These are phyloP conservation scores for Omphalotus guepiniiformis DNA, from an alignment of 768 basidiomycete genomes.

Conservation along the genomic window DNA sequence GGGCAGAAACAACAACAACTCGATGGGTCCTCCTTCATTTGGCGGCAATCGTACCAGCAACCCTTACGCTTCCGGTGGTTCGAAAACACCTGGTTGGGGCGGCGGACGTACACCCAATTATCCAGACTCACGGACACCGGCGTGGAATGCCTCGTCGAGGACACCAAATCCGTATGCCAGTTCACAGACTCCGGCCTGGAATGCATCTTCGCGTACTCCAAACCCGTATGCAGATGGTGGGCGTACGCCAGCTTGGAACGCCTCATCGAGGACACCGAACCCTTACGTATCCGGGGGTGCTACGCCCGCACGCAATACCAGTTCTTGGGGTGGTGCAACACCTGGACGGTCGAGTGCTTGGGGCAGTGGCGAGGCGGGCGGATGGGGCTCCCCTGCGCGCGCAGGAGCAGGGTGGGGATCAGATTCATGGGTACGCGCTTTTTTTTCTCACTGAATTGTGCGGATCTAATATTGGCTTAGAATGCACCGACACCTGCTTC, in stretches of 20 bases:
- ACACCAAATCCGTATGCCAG: constrained; percentile 69
- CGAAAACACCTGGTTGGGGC: constrained; percentile 28
- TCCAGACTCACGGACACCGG: constrained; percentile 58
- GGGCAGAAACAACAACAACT: constrained; percentile 11
- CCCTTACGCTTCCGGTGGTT: constrained; percentile 27
- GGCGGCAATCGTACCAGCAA: constrained; percentile 36
- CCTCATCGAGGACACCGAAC: constrained; percentile 49
- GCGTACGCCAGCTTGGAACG: constrained; percentile 48
- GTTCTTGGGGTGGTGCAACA: constrained; percentile 44
- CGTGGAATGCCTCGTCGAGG: constrained; percentile 55
- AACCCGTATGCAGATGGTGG: constrained; percentile 45
- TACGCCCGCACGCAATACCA: constrained; percentile 13
- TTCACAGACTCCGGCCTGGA: constrained; percentile 66
- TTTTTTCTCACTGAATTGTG: constrained; percentile 10
- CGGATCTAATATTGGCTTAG: constrained; percentile 19
- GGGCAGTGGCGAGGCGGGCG: constrained; percentile 14
- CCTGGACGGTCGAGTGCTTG: constrained; percentile 29
- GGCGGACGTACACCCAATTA: constrained; percentile 68
- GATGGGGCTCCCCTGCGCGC: constrained; percentile 13
- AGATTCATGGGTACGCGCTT: constrained; percentile 12
- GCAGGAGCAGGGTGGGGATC: neutral
- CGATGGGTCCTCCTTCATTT: constrained; percentile 32
- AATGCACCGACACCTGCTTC: constrained; percentile 52
- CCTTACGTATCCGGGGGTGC: constrained; percentile 34
- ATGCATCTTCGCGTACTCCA: constrained; percentile 57